Conservation (phyloP, 169 alveolate genomes). For the Fabrea salina region DNA sequence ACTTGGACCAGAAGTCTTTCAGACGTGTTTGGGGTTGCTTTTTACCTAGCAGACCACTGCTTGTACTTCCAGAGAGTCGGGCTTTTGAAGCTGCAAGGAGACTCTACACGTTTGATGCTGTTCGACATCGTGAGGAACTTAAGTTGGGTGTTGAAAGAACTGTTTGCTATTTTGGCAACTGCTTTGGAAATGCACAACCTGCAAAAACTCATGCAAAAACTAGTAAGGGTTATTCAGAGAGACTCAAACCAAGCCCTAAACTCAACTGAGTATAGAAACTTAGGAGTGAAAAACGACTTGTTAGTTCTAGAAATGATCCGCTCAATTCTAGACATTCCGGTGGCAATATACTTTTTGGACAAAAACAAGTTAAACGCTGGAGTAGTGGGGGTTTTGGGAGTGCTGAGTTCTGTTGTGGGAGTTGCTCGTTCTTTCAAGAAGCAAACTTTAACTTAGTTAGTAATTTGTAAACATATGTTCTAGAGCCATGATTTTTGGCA, state of each 20-base stretch:
- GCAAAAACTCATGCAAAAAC: not conserved
- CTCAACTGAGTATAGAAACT: not conserved
- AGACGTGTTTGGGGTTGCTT: not conserved
- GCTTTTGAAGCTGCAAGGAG: not conserved
- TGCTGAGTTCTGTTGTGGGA: too few relatives aligned
- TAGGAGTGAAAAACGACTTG: not conserved
- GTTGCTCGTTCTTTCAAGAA: too few relatives aligned
- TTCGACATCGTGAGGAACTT: not conserved
- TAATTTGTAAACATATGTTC: too few relatives aligned
- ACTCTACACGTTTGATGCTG: not conserved
- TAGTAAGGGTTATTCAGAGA: not conserved
- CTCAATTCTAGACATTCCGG: not conserved
- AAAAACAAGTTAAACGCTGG: not conserved
- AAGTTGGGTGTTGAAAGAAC: not conserved
- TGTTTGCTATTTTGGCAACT: not conserved
- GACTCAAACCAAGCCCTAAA: not conserved
- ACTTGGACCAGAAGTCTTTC: not conserved
- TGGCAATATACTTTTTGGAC: conserved; percentile 16
- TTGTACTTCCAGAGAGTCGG: conserved; percentile 2
- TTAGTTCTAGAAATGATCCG: not conserved
- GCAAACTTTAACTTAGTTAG: too few relatives aligned
- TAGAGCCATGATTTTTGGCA: too few relatives aligned
- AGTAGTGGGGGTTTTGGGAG: conserved; percentile 8
- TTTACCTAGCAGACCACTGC: not conserved
- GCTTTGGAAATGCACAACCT: not conserved